Evolutionary conservation across 495 filamentous ascomycete genomes (phyloP).

Genomic region (Lasiosphaeria miniovina): DNA sequence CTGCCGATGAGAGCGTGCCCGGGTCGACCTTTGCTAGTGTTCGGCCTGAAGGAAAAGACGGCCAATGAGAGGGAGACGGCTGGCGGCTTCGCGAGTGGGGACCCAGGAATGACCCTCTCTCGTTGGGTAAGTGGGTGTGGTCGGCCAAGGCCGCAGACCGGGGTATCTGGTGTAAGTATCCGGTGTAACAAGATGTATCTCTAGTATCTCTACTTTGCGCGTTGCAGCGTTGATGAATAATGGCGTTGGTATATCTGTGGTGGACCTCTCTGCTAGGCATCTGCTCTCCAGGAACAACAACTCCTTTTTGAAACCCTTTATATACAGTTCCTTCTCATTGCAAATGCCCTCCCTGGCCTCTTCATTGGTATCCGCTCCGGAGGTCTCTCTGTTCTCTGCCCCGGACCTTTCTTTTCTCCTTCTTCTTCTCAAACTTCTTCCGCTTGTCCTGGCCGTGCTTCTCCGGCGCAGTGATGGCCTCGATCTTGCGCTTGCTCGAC

Average conservation of each 20-base stretch:
- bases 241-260: conserved; percentile 19
- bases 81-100: too few species aligned
- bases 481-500: conserved; percentile 79
- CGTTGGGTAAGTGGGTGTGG: too few species aligned
- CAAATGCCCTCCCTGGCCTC: background rate
- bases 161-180: too few species aligned
- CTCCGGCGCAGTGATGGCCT: conserved; percentile 79
- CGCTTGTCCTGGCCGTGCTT: conserved; percentile 72
- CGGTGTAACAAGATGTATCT: too few species aligned
- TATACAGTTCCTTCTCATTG: conserved; percentile 1
- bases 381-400: conserved; percentile 63
- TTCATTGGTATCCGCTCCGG: conserved; percentile 41
- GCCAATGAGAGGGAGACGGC: background rate
- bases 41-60: conserved; percentile 6
- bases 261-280: conserved; percentile 1
- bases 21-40: conserved; percentile 30
- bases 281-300: conserved; percentile 2
- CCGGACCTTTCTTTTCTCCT: conserved; percentile 74
- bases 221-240: background rate
- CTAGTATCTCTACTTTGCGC: too few species aligned
- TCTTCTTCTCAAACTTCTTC: conserved; percentile 82
- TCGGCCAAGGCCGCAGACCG: too few species aligned
- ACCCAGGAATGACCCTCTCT: too few species aligned
- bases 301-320: background rate
- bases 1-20: conserved; percentile 15